A percentile compares a stretch with the other conserved stretches of the same genome.
These are phyloP conservation scores for Daldinia caldariorum DNA, from an alignment of 495 filamentous ascomycete genomes.

Conservation along the genomic window DNA sequence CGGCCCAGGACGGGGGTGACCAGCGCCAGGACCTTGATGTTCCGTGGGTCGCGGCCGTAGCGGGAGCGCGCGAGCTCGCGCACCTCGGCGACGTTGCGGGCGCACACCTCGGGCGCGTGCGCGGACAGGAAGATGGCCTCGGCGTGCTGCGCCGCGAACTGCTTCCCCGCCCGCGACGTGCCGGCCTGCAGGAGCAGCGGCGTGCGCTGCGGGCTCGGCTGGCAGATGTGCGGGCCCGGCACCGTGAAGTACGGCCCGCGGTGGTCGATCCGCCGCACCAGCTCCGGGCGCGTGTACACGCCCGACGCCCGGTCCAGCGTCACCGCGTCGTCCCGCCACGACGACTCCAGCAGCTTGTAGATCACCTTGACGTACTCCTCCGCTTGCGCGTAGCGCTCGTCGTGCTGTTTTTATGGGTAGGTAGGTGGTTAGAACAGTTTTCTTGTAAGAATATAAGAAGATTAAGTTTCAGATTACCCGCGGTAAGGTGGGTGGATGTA, in stretches of 20 bases:
- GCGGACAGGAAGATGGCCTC: constrained; percentile 66
- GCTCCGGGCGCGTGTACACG: constrained; percentile 68
- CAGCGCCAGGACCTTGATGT: constrained; percentile 64
- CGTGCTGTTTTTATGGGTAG: constrained; percentile 62
- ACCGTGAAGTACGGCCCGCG: constrained; percentile 71
- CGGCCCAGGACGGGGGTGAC: constrained; percentile 60
- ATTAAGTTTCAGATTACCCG: too few species aligned
- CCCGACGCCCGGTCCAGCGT: constrained; percentile 63
- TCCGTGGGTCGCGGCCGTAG: constrained; percentile 58
- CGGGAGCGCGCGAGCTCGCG: constrained; percentile 53
- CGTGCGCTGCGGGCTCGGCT: constrained; percentile 72
- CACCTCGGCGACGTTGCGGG: constrained; percentile 62
- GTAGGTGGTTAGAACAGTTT: not conserved
- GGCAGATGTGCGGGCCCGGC: constrained; percentile 70
- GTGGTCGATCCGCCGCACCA: constrained; percentile 72
- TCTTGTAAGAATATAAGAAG: too few species aligned
- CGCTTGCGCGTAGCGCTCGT: constrained; percentile 72
- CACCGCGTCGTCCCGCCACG: constrained; percentile 74
- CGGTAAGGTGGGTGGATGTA: not conserved
- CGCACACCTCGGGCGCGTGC: constrained; percentile 58
- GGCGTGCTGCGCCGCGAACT: constrained; percentile 71
- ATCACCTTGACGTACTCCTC: constrained; percentile 75
- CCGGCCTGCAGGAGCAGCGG: constrained; percentile 73
- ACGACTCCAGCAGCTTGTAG: constrained; percentile 76
- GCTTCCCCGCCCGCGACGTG: constrained; percentile 68